Base-by-base conservation (phyloP, 2,329 filamentous ascomycete genomes). In the Botrytis sinoallii region DNA sequence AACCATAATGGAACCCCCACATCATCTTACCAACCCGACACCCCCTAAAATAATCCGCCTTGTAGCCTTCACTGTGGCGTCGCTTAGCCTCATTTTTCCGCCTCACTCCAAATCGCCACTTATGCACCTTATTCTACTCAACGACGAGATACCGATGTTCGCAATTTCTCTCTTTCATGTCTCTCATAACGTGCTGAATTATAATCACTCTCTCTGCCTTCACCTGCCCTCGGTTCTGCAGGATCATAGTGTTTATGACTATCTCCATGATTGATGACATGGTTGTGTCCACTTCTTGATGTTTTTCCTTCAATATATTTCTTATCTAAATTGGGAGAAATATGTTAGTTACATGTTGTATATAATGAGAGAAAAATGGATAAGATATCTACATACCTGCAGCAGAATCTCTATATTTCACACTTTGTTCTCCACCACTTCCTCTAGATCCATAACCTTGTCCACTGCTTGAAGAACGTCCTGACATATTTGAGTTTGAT, bases 281-380 rank as follows among this genome's bases (percentile, higher is more conserved):
- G 64, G n/a, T 42, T 42, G 16, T 32, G 48, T 16, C 71, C 63
- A 22, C 35, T 48, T 48, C 40, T n/a, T 20, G 46, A 55, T 22
- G 35, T 44, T 52, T 25, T 72, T 32, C 46, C 71, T 46, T 69
- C 52, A n/a, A 72, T 48, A 32, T 61, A 72, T 60, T 72, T 72
- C 5, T 69, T 42, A 0, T 57, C 48, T 67, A 7, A 57, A 38
- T 22, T 7, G 7, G 40, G 16, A 35, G 22, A 40, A 60, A 12
- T 35, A 35, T n/a, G 3, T 52, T 52, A 42, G 46, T 40, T 7
- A 25, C 12, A 18, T 59, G 16, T 48, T 48, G 12, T 55, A 29
- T 29, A 7, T 9, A 29, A 57, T 12, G 16, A 4, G 46, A 3
- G 25, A 68, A 48, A 22, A 8, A 10, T 4, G 3, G 25, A 4